A percentile compares a stretch with the other conserved stretches of the same genome.
Evolutionary conservation across 495 filamentous ascomycete genomes (phyloP).

Genomic region (Jackrogersella multiformis): DNA sequence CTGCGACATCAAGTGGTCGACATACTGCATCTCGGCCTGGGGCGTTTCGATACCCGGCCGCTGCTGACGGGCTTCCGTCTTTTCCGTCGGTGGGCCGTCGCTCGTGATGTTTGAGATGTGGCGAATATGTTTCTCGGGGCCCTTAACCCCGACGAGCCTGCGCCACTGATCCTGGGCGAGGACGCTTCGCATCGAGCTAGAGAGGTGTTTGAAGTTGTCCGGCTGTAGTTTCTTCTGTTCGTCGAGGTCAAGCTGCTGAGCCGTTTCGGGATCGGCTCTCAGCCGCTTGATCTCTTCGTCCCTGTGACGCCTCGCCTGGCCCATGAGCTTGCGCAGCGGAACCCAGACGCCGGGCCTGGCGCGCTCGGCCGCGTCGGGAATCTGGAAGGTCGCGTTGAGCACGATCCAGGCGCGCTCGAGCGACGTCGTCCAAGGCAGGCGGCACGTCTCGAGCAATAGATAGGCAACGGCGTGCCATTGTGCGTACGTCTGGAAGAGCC

Average conservation of each 20-base stretch:
- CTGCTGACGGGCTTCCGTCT: not conserved
- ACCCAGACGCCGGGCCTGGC: constrained; percentile 75
- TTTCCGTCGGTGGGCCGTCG: constrained; percentile 17
- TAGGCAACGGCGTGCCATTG: constrained; percentile 86
- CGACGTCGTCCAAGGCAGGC: constrained; percentile 69
- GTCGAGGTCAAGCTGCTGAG: constrained; percentile 52
- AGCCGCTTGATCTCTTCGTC: constrained; percentile 59
- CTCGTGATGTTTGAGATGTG: not conserved
- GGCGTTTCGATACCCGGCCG: constrained; percentile 12
- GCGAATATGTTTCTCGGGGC: constrained; percentile 17
- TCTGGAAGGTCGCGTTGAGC: constrained; percentile 68
- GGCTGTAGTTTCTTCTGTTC: constrained; percentile 48
- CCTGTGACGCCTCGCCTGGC: constrained; percentile 67
- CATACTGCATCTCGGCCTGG: constrained; percentile 36
- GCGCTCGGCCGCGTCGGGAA: constrained; percentile 61
- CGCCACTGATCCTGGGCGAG: constrained; percentile 56
- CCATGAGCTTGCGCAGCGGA: constrained; percentile 75
- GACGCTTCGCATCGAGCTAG: constrained; percentile 48
- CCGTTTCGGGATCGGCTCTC: constrained; percentile 52
- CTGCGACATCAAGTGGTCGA: constrained; percentile 49
- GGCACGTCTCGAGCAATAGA: constrained; percentile 78
- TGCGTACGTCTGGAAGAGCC: constrained; percentile 83
- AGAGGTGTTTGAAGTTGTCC: constrained; percentile 50
- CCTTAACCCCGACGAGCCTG: constrained; percentile 54
- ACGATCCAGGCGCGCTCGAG: constrained; percentile 86